These are phyloP conservation scores for Neonectria punicea DNA, from an alignment of 2,329 filamentous ascomycete genomes.

Conservation along the genomic window DNA sequence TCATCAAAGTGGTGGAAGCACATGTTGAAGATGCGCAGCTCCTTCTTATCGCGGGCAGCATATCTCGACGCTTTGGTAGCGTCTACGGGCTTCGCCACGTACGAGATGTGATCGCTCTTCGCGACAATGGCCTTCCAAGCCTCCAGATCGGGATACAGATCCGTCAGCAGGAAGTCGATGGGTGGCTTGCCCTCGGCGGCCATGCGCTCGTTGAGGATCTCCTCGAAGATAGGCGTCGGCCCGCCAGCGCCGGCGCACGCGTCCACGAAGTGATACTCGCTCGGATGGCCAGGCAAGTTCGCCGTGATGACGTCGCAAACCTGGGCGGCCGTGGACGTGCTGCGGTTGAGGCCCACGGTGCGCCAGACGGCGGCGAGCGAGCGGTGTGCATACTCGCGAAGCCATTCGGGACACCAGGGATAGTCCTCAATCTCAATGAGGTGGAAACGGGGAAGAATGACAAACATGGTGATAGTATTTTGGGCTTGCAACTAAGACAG, in stretches of 20 bases:
- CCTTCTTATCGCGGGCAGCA: slow-evolving; percentile 32
- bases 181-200: slow-evolving; percentile 27
- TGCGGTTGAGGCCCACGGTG: slow-evolving; percentile 36
- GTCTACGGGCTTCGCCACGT: slow-evolving; percentile 33
- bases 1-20: slow-evolving; percentile 40
- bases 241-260: slow-evolving; percentile 35
- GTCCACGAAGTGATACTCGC: slow-evolving; percentile 37
- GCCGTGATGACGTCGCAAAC: slow-evolving; percentile 35
- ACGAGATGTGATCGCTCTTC: slow-evolving; percentile 34
- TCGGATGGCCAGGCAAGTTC: slow-evolving; percentile 30
- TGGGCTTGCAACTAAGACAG: neutral
- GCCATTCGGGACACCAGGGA: slow-evolving; percentile 37
- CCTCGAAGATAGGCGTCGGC: slow-evolving; percentile 36
- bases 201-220: slow-evolving; percentile 34
- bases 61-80: slow-evolving; percentile 32
- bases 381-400: slow-evolving; percentile 38
- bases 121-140: slow-evolving; percentile 35
- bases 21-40: slow-evolving; percentile 39
- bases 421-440: slow-evolving; percentile 39
- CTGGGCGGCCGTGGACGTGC: slow-evolving; percentile 30
- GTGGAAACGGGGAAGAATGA: slow-evolving; percentile 36
- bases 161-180: slow-evolving; percentile 34
- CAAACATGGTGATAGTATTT: slow-evolving; percentile 26
- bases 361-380: slow-evolving; percentile 35
- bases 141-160: slow-evolving; percentile 35